phyloP scores from a whole-genome alignment of 2,329 filamentous ascomycete species.

The Fusarium poae region DNA sequence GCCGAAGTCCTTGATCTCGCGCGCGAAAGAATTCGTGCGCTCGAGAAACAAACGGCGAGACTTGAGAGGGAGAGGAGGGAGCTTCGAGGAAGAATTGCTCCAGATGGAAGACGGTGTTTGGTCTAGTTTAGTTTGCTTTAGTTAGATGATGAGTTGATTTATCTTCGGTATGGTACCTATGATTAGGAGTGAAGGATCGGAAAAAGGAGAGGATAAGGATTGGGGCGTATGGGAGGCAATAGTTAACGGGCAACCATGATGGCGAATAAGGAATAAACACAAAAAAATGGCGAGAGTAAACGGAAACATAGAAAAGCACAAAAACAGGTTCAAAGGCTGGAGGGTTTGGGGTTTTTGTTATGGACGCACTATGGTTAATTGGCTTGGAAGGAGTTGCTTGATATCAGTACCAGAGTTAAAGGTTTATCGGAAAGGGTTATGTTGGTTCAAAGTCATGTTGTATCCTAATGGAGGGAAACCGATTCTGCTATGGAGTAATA shows the following conservation, averaged over 20 bases:
- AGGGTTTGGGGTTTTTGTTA: constrained; percentile 5
- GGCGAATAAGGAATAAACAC: constrained; percentile 30
- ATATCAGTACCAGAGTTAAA: constrained; percentile 17
- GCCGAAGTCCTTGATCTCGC: constrained; percentile 62
- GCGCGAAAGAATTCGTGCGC: constrained; percentile 56
- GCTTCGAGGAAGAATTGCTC: constrained; percentile 36
- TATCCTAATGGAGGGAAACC: not conserved
- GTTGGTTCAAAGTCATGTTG: constrained; percentile 4
- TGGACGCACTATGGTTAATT: constrained; percentile 16
- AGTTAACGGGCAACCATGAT: constrained; percentile 12
- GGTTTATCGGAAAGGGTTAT: constrained; percentile 3
- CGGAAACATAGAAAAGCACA: constrained; percentile 5
- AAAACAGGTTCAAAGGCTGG: constrained; percentile 5
- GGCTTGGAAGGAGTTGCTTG: constrained; percentile 26
- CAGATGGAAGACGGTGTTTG: constrained; percentile 28
- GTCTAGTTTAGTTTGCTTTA: constrained; percentile 27
- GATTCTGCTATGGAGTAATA: not conserved
- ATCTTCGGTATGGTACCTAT: constrained; percentile 9
- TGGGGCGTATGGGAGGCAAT: constrained; percentile 24
- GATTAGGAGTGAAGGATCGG: constrained; percentile 4
- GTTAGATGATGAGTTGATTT: constrained; percentile 6
- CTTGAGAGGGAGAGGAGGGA: constrained; percentile 56
- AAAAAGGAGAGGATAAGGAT: constrained; percentile 17
- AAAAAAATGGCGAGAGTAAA: constrained; percentile 16
- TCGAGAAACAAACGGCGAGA: constrained; percentile 56